Conservation (phyloP, 768 basidiomycete species). For the Epithele typhae region DNA sequence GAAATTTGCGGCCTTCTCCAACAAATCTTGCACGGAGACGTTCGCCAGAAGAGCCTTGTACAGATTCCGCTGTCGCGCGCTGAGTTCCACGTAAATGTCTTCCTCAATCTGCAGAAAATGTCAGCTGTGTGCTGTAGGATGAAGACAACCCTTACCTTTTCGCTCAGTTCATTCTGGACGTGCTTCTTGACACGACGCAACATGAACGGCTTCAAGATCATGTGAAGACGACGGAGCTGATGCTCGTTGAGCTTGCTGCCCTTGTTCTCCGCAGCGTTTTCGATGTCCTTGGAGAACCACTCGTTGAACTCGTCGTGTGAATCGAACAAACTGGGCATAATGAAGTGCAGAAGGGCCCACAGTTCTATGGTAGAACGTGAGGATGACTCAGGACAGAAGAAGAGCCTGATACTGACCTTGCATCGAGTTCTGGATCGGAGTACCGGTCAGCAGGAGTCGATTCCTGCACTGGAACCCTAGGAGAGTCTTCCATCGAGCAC, state of each 20-base stretch:
- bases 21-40: slow-evolving; percentile 90
- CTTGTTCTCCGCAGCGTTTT: slow-evolving; percentile 90
- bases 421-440: slow-evolving; percentile 99
- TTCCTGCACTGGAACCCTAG: slow-evolving; percentile 96
- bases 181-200: slow-evolving; percentile 93
- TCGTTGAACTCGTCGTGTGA: slow-evolving; percentile 99
- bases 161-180: slow-evolving; percentile 99
- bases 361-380: slow-evolving; percentile 54
- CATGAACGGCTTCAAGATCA: slow-evolving; percentile 99
- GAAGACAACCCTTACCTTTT: no score
- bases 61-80: slow-evolving; percentile 84
- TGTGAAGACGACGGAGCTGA: slow-evolving; percentile 90
- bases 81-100: slow-evolving; percentile 92
- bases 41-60: slow-evolving; percentile 89
- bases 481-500: slow-evolving; percentile 95
- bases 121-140: no score
- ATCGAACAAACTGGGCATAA: slow-evolving; percentile 99
- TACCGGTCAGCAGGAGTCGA: slow-evolving; percentile 90
- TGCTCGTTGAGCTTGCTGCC: slow-evolving; percentile 91
- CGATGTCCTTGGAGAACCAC: slow-evolving; percentile 99
- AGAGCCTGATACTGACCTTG: slow-evolving; percentile 59
- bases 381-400: background rate
- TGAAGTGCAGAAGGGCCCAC: slow-evolving; percentile 98
- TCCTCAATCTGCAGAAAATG: slow-evolving; percentile 80
- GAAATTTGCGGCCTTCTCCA: slow-evolving; percentile 89